Percentiles rank a stretch among this genome's conserved stretches.
Conservation (phyloP, 345 rosid genomes). For the Citrus mangshanensis region DNA sequence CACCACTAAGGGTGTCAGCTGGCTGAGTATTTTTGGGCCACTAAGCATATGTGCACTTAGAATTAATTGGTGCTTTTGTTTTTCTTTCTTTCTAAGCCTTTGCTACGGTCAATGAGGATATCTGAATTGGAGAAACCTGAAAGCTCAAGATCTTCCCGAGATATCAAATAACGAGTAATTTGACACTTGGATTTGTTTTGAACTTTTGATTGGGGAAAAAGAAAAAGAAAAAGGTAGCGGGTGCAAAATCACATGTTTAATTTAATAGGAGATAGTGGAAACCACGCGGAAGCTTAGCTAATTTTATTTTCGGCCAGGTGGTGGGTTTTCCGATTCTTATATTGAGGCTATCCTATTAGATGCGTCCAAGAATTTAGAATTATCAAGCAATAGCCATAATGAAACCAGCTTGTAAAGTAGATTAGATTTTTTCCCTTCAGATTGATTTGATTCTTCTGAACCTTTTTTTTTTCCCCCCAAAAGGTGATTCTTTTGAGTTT, state of each 20-base stretch:
- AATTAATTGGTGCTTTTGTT: not conserved
- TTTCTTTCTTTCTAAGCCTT: too few relatives aligned
- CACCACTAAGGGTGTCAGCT: not conserved
- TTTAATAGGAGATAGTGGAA: slow-evolving; percentile 11
- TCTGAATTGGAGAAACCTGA: slow-evolving; percentile 4
- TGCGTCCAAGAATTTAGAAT: not conserved
- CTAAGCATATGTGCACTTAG: slow-evolving; percentile 7
- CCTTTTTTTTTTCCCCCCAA: accelerated
- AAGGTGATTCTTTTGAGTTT: not conserved
- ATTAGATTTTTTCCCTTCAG: not conserved
- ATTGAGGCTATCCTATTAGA: not conserved
- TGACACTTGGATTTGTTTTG: slow-evolving; percentile 4
- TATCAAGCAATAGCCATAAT: too few relatives aligned
- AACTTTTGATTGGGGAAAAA: not conserved
- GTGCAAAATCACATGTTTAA: not conserved
- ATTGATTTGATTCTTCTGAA: not conserved
- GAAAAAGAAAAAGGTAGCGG: not conserved
- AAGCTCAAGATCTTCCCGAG: slow-evolving; percentile 5
- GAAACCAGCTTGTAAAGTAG: slow-evolving; percentile 2
- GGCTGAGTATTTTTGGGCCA: not conserved
- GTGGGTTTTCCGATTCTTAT: not conserved
- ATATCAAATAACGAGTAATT: slow-evolving; percentile 6
- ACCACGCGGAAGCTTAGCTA: not conserved
- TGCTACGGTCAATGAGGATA: slow-evolving; percentile 2
- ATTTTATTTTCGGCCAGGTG: not conserved